phyloP scores from a whole-genome alignment of 192 early-diverging fungal species.

The Gorgonomyces haynaldii region DNA sequence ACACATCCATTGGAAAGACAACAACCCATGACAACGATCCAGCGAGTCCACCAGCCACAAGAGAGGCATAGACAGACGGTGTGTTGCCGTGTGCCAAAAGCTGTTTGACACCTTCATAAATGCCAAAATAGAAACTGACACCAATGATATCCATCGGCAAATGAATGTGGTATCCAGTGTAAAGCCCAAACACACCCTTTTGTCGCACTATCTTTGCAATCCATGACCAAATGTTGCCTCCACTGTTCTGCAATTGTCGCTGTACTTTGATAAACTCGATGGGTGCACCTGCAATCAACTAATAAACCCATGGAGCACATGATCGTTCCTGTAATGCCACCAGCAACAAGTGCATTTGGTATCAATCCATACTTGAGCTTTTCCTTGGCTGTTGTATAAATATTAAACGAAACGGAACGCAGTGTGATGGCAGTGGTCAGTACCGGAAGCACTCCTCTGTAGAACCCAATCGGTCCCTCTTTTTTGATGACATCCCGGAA shows the following conservation, averaged over 20 bases:
- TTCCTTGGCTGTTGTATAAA: slow-evolving; percentile 66
- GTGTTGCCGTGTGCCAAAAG: slow-evolving; percentile 7
- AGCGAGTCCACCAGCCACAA: slow-evolving; percentile 36
- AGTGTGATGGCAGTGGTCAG: slow-evolving; percentile 72
- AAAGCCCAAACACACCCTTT: slow-evolving; percentile 34
- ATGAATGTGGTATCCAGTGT: slow-evolving; percentile 28
- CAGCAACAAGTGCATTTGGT: slow-evolving; percentile 1
- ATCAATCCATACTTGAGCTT: slow-evolving; percentile 21
- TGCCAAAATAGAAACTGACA: slow-evolving; percentile 33
- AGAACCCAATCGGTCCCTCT: slow-evolving; percentile 80
- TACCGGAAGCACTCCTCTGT: slow-evolving; percentile 72
- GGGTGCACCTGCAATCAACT: slow-evolving; percentile 31
- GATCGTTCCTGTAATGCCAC: neutral
- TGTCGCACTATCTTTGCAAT: neutral
- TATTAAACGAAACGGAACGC: slow-evolving; percentile 82
- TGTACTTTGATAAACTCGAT: slow-evolving; percentile 46
- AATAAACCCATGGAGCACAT: slow-evolving; percentile 27
- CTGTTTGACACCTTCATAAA: slow-evolving; percentile 34
- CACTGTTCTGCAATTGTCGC: slow-evolving; percentile 18
- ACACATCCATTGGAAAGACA: slow-evolving; percentile 44
- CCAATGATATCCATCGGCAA: slow-evolving; percentile 28
- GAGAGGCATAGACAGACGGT: slow-evolving; percentile 11
- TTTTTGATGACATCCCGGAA: slow-evolving; percentile 59
- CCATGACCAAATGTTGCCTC: slow-evolving; percentile 2
- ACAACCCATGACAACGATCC: slow-evolving; percentile 37